Conservation (phyloP, 2,329 filamentous ascomycete genomes). For the Colletotrichum musae region DNA sequence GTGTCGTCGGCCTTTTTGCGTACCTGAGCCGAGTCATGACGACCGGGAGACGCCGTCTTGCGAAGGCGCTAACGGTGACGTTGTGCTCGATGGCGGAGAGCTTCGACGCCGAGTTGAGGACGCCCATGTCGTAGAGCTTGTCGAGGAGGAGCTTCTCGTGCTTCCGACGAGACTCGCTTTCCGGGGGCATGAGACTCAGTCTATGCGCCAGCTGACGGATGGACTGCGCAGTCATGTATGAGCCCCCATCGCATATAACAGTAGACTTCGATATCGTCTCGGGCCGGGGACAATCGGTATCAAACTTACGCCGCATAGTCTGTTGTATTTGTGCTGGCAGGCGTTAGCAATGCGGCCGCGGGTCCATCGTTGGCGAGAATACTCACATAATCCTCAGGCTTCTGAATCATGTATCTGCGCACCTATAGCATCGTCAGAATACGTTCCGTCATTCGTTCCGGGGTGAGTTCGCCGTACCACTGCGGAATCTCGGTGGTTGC, state of each 20-base stretch:
- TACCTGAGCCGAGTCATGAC: conserved; percentile 86
- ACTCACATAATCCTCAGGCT: conserved; percentile 82
- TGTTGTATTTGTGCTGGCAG: conserved; percentile 67
- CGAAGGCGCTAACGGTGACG: conserved; percentile 91
- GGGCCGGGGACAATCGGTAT: conserved; percentile 5
- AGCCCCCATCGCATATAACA: conserved; percentile 18
- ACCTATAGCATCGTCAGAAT: conserved; percentile 23
- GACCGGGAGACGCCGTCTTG: conserved; percentile 85
- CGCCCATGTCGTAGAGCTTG: conserved; percentile 94
- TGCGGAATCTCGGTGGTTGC: conserved; percentile 78
- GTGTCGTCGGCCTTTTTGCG: not conserved
- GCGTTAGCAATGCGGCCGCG: conserved; percentile 10
- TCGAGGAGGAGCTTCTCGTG: conserved; percentile 90
- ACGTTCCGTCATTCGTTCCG: not conserved
- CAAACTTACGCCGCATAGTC: conserved; percentile 75
- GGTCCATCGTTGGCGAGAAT: not conserved
- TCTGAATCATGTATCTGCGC: conserved; percentile 86
- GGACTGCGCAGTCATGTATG: conserved; percentile 65
- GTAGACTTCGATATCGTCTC: not conserved
- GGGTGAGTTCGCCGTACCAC: conserved; percentile 58
- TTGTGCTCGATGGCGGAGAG: conserved; percentile 89
- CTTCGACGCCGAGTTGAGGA: conserved; percentile 82
- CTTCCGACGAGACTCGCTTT: conserved; percentile 83
- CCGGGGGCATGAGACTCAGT: conserved; percentile 84
- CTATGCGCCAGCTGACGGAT: conserved; percentile 91